A percentile compares a stretch with the other conserved stretches of the same genome.
Conservation (phyloP, 208 protist genomes). For the Endotrypanum monterogeii region DNA sequence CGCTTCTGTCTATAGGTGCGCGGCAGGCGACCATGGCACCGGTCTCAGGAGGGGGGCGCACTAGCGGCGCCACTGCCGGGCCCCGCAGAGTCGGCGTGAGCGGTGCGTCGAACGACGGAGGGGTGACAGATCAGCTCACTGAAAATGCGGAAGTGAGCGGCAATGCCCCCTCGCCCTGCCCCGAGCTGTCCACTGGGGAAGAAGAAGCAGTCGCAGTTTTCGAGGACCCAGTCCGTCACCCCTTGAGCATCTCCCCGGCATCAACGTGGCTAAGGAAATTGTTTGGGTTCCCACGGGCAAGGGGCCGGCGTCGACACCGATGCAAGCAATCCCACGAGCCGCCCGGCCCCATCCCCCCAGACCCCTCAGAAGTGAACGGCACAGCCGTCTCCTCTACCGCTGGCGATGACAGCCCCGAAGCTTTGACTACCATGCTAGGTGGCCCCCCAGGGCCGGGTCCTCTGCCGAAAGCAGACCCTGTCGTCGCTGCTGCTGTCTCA, state of each 20-base stretch:
- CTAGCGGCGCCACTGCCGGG: not conserved
- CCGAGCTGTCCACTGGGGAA: not conserved
- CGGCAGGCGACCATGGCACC: not conserved
- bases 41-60: not conserved
- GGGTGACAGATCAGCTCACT: not conserved
- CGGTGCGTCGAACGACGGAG: not conserved
- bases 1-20: constrained; percentile 8
- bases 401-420: not conserved
- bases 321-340: not conserved
- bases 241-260: constrained; percentile 5
- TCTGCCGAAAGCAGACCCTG: not conserved
- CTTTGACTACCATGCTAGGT: not conserved
- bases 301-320: constrained; percentile 7
- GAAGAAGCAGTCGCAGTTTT: not conserved
- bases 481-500: not conserved
- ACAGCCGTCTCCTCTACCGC: not conserved
- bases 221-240: not conserved
- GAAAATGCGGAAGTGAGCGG: not conserved
- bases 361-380: not conserved
- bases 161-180: not conserved
- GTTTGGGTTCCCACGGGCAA: constrained; percentile 11
- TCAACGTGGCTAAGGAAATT: constrained; percentile 19
- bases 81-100: not conserved
- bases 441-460: not conserved
- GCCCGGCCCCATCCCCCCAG: not conserved